Evolutionary conservation across 495 filamentous ascomycete species (phyloP).

Genomic region (Penicillium longicatenatum): DNA sequence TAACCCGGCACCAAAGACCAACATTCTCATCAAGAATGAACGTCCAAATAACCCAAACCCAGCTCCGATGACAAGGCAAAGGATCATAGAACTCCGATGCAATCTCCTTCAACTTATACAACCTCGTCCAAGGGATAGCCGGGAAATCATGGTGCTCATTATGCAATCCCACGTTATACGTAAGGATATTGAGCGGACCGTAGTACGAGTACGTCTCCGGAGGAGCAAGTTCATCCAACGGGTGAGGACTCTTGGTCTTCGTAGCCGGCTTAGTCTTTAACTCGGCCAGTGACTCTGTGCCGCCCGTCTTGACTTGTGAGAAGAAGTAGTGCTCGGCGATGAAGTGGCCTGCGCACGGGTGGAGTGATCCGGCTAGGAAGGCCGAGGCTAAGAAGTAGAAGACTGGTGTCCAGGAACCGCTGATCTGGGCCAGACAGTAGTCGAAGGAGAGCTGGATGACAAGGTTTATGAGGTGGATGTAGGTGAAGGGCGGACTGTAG

Average conservation of each 20-base stretch:
- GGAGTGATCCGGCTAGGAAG: conserved; percentile 91
- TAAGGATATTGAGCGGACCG: conserved; percentile 85
- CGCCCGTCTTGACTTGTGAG: conserved; percentile 60
- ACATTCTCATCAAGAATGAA: conserved; percentile 90
- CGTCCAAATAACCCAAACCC: conserved; percentile 90
- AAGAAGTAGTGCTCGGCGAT: conserved; percentile 99
- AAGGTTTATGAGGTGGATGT: conserved; percentile 82
- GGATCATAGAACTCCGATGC: conserved; percentile 92
- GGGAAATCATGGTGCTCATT: conserved; percentile 99
- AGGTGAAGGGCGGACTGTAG: conserved; percentile 84
- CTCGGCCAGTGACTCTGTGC: conserved; percentile 55
- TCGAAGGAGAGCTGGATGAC: conserved; percentile 78
- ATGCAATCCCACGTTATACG: conserved; percentile 96
- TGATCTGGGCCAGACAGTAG: conserved; percentile 58
- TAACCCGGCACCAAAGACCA: conserved; percentile 88
- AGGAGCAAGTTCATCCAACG: conserved; percentile 53
- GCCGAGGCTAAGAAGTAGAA: conserved; percentile 81
- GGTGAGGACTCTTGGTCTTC: conserved; percentile 37
- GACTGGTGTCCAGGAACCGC: conserved; percentile 57
- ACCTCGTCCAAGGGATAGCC: conserved; percentile 88
- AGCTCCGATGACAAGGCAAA: conserved; percentile 83
- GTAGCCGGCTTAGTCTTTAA: conserved; percentile 27
- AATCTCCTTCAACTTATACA: conserved; percentile 74
- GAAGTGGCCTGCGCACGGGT: conserved; percentile 97
- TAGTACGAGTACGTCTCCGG: conserved; percentile 99